Evolutionary conservation across 2,329 filamentous ascomycete genomes (phyloP).

Genomic region (Cladosporium cucumerinum): DNA sequence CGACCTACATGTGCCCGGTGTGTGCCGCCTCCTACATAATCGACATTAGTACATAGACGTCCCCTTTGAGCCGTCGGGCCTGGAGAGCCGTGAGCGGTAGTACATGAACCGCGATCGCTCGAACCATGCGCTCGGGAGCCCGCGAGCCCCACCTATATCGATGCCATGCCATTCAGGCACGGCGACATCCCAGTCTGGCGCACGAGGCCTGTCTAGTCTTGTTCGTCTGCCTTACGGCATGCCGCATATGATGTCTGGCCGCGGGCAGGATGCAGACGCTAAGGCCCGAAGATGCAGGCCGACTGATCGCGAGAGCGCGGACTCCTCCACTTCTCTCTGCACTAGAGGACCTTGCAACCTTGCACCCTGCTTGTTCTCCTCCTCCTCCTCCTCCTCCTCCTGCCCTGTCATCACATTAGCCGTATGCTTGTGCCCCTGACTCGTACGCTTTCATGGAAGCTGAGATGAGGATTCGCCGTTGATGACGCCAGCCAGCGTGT

Average conservation of each 20-base stretch:
- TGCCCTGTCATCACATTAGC: not conserved
- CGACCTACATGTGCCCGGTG: not conserved
- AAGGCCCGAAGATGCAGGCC: not conserved
- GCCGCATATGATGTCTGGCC: not conserved
- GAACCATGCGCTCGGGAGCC: slow-evolving; percentile 1
- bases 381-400: not conserved
- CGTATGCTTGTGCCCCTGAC: slow-evolving; percentile 6
- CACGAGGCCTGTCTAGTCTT: not conserved
- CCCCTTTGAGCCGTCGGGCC: not conserved
- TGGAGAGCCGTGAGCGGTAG: not conserved
- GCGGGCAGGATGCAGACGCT: not conserved
- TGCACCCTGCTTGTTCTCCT: not conserved
- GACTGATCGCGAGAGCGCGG: not conserved
- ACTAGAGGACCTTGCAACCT: not conserved
- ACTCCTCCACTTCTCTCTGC: not conserved
- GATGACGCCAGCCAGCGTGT: slow-evolving; percentile 14
- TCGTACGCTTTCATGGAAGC: not conserved
- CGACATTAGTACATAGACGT: not conserved
- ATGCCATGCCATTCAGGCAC: not conserved
- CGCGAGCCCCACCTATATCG: not conserved
- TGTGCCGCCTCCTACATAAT: not conserved
- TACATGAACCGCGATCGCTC: not conserved
- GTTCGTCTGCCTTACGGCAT: not conserved
- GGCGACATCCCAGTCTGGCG: not conserved
- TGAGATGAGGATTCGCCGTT: slow-evolving; percentile 13